Percentiles rank a stretch among this genome's conserved stretches.
These are phyloP conservation scores for Aspergillus sp. DNA, from an alignment of 2,329 filamentous ascomycete genomes.

Conservation along the genomic window DNA sequence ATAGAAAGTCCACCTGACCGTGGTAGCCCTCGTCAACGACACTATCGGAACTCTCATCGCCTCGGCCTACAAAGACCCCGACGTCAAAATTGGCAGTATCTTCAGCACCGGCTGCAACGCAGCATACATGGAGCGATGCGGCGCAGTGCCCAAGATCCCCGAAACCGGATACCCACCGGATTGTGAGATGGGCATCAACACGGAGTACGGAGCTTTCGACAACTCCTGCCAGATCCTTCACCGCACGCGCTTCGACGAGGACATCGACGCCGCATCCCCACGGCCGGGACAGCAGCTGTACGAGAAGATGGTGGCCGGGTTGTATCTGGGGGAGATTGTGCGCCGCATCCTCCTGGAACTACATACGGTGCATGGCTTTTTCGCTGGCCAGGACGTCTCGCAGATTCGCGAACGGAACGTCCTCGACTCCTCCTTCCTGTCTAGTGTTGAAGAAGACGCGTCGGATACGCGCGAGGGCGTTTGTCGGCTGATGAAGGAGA, in stretches of 20 bases:
- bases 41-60: conserved; percentile 90
- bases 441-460: conserved; percentile 81
- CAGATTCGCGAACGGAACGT: conserved; percentile 72
- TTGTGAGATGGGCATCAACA: conserved; percentile 81
- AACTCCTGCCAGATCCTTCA: conserved; percentile 76
- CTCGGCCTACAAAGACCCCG: conserved; percentile 77
- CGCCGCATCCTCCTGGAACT: conserved; percentile 75
- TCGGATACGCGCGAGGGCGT: conserved; percentile 87
- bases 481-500: conserved; percentile 64
- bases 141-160: conserved; percentile 76
- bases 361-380: conserved; percentile 68
- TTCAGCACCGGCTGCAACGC: conserved; percentile 95
- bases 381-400: conserved; percentile 69
- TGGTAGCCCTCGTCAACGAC: conserved; percentile 85
- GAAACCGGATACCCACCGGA: conserved; percentile 69
- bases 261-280: conserved; percentile 77
- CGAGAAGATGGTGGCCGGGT: conserved; percentile 91
- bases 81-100: conserved; percentile 86
- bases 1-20: conserved; percentile 71
- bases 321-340: conserved; percentile 90
- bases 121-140: conserved; percentile 84
- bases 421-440: conserved; percentile 83
- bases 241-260: conserved; percentile 61
- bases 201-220: conserved; percentile 88
- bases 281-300: conserved; percentile 90